phyloP scores from a whole-genome alignment of 208 protist genomes.

The Vickermania ingenoplastis region DNA sequence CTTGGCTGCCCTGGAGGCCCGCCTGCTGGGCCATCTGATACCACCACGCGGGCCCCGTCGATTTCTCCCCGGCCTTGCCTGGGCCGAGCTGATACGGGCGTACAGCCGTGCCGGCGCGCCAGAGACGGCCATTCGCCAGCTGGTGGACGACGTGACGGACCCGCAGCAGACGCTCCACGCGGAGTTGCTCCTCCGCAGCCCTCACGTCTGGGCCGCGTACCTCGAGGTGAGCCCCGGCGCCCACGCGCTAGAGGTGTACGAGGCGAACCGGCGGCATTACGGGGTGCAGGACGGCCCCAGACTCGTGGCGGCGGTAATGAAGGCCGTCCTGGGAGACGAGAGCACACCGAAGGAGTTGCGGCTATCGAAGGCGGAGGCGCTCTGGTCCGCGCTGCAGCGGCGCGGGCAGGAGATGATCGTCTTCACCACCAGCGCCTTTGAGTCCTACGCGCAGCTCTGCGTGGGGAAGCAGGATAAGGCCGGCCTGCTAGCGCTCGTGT shows the following conservation, averaged over 20 bases:
- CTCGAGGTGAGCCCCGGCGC: constrained; percentile 22
- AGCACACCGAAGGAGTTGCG: constrained; percentile 1
- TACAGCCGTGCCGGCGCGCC: constrained; percentile 43
- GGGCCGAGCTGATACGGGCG: constrained; percentile 51
- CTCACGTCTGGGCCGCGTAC: constrained; percentile 68
- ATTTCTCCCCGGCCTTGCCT: constrained; percentile 58
- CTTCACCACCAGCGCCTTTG: constrained; percentile 21
- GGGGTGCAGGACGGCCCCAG: constrained; percentile 32
- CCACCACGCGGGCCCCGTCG: constrained; percentile 1
- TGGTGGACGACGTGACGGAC: constrained; percentile 56
- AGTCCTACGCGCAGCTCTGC: constrained; percentile 16
- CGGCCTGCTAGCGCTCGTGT: constrained; percentile 10
- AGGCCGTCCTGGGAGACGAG: constrained; percentile 18
- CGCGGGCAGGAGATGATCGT: constrained; percentile 14
- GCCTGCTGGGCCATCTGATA: neutral
- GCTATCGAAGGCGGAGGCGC: constrained; percentile 12
- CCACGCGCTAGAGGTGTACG: constrained; percentile 51
- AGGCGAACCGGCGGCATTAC: constrained; percentile 35
- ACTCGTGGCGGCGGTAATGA: constrained; percentile 51
- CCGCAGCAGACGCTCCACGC: constrained; percentile 23
- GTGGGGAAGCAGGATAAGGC: constrained; percentile 10
- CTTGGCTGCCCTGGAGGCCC: constrained; percentile 5
- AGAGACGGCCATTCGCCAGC: constrained; percentile 21
- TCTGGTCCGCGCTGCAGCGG: constrained; percentile 23
- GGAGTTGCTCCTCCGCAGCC: constrained; percentile 24